Conservation (phyloP, 192 early-diverging fungal species). For the Dissophora globulifera region DNA sequence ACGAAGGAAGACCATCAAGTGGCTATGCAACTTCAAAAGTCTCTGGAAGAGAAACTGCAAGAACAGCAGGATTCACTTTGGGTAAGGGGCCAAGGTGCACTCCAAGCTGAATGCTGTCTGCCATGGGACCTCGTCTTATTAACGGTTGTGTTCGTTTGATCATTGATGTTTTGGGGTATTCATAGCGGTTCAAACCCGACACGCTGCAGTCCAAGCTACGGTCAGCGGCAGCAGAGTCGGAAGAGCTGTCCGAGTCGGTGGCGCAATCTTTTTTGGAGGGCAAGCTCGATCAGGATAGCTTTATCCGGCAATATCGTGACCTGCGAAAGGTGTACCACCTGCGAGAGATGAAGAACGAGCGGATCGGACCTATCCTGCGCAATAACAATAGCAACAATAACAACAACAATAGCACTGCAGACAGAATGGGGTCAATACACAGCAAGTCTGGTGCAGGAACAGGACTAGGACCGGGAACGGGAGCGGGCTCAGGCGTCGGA, state of each 20-base stretch:
- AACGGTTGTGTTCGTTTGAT: too few relatives aligned
- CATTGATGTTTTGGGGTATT: background rate
- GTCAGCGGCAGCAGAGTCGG: constrained; percentile 58
- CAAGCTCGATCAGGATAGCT: constrained; percentile 58
- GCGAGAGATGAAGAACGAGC: constrained; percentile 59
- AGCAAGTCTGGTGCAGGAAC: background rate
- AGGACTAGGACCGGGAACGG: constrained; percentile 5
- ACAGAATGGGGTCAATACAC: background rate
- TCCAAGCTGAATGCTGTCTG: too few relatives aligned
- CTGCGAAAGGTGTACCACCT: constrained; percentile 67
- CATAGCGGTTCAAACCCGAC: constrained; percentile 58
- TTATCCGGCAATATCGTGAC: constrained; percentile 62
- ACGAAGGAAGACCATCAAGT: constrained; percentile 48
- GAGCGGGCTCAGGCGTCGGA: background rate
- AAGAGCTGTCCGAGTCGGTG: constrained; percentile 64
- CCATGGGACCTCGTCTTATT: too few relatives aligned
- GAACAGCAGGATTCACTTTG: constrained; percentile 60
- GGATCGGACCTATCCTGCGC: constrained; percentile 43
- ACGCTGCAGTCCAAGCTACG: constrained; percentile 59
- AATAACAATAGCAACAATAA: constrained; percentile 25
- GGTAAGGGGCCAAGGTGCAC: too few relatives aligned
- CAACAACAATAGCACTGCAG: constrained; percentile 1
- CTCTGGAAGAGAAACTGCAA: constrained; percentile 53
- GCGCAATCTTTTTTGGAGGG: constrained; percentile 65
- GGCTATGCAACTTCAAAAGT: constrained; percentile 38